These are phyloP conservation scores for Forsythia suspensa DNA, from an alignment of 257 asterid genomes.

Conservation along the genomic window DNA sequence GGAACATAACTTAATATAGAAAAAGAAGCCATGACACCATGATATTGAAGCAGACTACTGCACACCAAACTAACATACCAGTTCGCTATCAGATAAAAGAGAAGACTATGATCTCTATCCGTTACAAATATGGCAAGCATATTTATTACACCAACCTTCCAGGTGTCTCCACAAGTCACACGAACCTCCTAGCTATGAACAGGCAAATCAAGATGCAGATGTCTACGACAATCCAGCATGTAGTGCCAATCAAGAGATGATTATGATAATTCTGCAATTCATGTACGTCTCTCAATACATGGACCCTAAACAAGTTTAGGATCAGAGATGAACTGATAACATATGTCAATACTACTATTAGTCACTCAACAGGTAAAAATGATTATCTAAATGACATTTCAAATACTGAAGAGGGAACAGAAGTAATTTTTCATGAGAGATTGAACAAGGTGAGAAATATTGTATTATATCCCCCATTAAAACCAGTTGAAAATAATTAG, in stretches of 20 bases:
- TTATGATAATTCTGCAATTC: slow-evolving; percentile 62
- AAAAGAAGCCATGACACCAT: background rate
- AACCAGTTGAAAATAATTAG: slow-evolving; percentile 4
- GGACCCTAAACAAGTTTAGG: slow-evolving; percentile 59
- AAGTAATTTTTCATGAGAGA: background rate
- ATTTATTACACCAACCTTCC: slow-evolving; percentile 70
- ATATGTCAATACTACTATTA: slow-evolving; percentile 9
- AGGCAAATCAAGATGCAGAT: slow-evolving; percentile 57
- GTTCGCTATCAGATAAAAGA: slow-evolving; percentile 16
- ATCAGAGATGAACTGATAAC: slow-evolving; percentile 27
- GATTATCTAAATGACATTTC: background rate
- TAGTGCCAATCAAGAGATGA: slow-evolving; percentile 57
- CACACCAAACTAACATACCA: slow-evolving; percentile 8
- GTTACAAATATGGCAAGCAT: slow-evolving; percentile 33
- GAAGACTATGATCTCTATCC: slow-evolving; percentile 22
- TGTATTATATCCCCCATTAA: background rate
- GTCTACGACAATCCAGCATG: slow-evolving; percentile 61
- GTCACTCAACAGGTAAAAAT: slow-evolving; percentile 11
- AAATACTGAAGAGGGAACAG: background rate
- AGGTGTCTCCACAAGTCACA: slow-evolving; percentile 55
- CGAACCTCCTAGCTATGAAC: slow-evolving; percentile 70
- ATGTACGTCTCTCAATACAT: slow-evolving; percentile 52
- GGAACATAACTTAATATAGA: background rate
- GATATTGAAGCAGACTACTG: slow-evolving; percentile 15
- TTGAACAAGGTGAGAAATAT: background rate